Evolutionary conservation across 2,329 filamentous ascomycete genomes (phyloP).

Genomic region (Furcasterigmium sp.): DNA sequence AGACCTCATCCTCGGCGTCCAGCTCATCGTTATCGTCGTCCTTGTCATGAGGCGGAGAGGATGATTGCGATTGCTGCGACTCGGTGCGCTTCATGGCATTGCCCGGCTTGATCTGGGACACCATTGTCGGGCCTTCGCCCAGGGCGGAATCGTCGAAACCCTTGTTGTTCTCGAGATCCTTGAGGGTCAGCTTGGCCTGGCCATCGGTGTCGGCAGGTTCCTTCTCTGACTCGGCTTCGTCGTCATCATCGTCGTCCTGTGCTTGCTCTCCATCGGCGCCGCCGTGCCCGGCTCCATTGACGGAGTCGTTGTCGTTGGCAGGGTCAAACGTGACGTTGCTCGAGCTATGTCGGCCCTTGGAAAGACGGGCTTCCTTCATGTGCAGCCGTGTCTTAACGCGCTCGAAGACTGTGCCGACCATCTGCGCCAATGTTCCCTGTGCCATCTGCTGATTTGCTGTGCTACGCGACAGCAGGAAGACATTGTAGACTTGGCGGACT

Average conservation of each 20-base stretch:
- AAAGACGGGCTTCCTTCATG: conserved; percentile 73
- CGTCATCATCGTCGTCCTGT: conserved; percentile 13
- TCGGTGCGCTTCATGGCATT: conserved; percentile 38
- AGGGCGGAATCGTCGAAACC: conserved; percentile 64
- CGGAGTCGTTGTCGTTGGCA: conserved; percentile 34
- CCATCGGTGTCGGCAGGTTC: conserved; percentile 25
- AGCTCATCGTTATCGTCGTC: conserved; percentile 54
- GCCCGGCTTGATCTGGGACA: conserved; percentile 52
- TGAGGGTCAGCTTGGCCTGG: conserved; percentile 56
- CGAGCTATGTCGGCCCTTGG: conserved; percentile 43
- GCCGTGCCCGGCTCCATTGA: conserved; percentile 21
- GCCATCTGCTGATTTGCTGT: conserved; percentile 95
- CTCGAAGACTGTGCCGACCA: conserved; percentile 98
- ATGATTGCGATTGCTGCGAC: conserved; percentile 52
- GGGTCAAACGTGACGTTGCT: conserved; percentile 49
- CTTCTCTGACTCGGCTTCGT: conserved; percentile 22
- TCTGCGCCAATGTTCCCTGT: conserved; percentile 93
- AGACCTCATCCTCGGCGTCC: conserved; percentile 85
- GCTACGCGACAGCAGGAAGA: conserved; percentile 91
- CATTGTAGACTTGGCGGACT: conserved; percentile 97
- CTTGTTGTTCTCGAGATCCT: conserved; percentile 63
- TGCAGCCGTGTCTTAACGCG: conserved; percentile 81
- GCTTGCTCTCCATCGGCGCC: conserved; percentile 8
- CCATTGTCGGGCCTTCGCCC: conserved; percentile 63
- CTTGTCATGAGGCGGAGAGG: conserved; percentile 19